Base-by-base conservation (phyloP, 177 flowering plant species). In the Vitis hybrid region DNA sequence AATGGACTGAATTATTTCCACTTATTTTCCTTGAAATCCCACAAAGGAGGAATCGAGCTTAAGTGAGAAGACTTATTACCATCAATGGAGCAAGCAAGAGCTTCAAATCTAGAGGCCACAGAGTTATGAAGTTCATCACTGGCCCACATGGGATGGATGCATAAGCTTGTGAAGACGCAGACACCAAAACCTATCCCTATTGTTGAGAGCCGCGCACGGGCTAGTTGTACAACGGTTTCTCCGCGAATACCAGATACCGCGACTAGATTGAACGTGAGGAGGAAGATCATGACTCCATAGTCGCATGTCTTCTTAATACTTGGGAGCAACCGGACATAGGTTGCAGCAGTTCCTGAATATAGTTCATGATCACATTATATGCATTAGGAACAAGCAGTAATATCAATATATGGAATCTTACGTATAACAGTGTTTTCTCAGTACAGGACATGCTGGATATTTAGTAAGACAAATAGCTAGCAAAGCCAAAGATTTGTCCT, bases 181-280 rank as follows among this genome's bases (percentile, higher is more conserved):
- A 94, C 60, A 1, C 60, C 73, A 51, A 92, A 86, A 3, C 98
- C 40, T 69, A 90, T 85, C 5, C 76, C 89, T 13, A 94, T 87
- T 3, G 87, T 86, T 0, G 80, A 45, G 14, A 94, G 85, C 7
- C 98, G 91, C 15, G 85, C 81, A 6, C 88, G 77, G 7, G 93
- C 92, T 65, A 91, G 12, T 60, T 79, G 55, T 57, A 87, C 30
- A 6, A 89, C 83, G 66, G 76, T 60, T 13, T 82, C 88, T 0
- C 77, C 85, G 0, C 91, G 87, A 7, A 84, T 11, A 40, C 96
- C 92, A 21, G 91, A 89, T 0, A 94, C 92, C 23, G 75, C 87
- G 1, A 94, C 85, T 69, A 94, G 78, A 73, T 82, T 94, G 86
- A 90, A 94, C 13, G 98, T 91, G 52, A 94, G 83, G 65, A 94